phyloP scores from a whole-genome alignment of 371 early-diverging fungal species.

The Circinella umbellata region DNA sequence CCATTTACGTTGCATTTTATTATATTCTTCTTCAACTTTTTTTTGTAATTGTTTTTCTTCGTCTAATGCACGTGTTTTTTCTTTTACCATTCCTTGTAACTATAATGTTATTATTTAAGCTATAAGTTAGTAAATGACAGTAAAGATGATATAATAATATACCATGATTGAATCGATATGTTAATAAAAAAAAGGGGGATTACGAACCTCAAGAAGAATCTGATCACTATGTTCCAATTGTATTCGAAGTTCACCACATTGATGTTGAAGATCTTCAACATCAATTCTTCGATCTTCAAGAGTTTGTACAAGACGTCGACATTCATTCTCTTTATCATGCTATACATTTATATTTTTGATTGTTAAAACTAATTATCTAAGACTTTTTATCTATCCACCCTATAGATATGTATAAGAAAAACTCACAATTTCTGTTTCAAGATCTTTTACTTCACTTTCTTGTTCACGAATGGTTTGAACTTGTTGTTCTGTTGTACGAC shows the following conservation, averaged over 20 bases:
- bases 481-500: constrained; percentile 47
- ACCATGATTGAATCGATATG: neutral
- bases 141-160: neutral
- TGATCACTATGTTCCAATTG: constrained; percentile 26
- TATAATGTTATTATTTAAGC: constrained; percentile 13
- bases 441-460: constrained; percentile 38
- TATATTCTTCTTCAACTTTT: constrained; percentile 61
- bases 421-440: constrained; percentile 40
- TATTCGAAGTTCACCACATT: constrained; percentile 32
- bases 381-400: neutral
- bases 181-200: neutral
- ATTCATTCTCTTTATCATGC: constrained; percentile 46
- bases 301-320: constrained; percentile 48
- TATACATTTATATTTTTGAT: neutral
- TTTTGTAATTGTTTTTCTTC: constrained; percentile 59
- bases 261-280: constrained; percentile 47
- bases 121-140: too few relatives aligned
- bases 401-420: too few relatives aligned
- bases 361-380: neutral
- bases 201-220: constrained; percentile 13
- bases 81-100: constrained; percentile 59
- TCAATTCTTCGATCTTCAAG: constrained; percentile 55
- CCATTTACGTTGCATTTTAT: constrained; percentile 55
- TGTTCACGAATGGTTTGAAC: constrained; percentile 45
- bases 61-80: constrained; percentile 61